Percentiles rank a stretch among this genome's conserved stretches.
phyloP scores from a whole-genome alignment of 116 monocot species.

The Cymodocea nodosa region DNA sequence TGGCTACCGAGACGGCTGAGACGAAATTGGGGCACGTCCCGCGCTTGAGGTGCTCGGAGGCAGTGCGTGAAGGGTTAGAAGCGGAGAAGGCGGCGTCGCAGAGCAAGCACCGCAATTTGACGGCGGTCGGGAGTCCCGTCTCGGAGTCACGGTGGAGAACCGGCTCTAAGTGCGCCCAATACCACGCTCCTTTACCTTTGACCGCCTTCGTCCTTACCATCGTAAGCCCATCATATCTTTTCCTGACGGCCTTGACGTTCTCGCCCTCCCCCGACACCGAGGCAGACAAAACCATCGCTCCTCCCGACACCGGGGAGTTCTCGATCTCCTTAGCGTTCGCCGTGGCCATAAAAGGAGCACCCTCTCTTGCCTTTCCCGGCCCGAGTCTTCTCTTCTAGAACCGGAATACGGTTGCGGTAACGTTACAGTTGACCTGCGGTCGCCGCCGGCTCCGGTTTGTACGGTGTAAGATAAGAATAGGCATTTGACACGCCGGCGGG shows the following conservation, averaged over 20 bases:
- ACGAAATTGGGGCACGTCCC: conserved; percentile 89
- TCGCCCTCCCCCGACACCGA: conserved; percentile 38
- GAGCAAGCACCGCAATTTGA: conserved; percentile 82
- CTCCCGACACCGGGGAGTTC: conserved; percentile 10
- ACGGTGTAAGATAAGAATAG: not conserved
- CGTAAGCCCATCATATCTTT: conserved; percentile 70
- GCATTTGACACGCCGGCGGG: not conserved
- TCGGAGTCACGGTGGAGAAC: conserved; percentile 45
- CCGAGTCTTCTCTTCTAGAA: not conserved
- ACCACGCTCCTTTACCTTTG: conserved; percentile 96
- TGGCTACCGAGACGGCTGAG: conserved; percentile 18
- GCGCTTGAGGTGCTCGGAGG: conserved; percentile 93
- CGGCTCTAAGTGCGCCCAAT: conserved; percentile 87
- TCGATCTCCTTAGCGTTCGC: conserved; percentile 11
- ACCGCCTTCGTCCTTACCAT: conserved; percentile 71
- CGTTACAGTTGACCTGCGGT: not conserved
- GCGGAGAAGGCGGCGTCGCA: conserved; percentile 92
- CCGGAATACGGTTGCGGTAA: not conserved
- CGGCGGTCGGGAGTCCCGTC: conserved; percentile 65
- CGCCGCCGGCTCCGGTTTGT: not conserved
- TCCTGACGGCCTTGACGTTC: conserved; percentile 41
- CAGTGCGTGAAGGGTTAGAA: conserved; percentile 91
- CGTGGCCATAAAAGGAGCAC: conserved; percentile 3
- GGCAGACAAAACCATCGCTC: conserved; percentile 5
- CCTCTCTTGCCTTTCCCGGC: too few species aligned